Evolutionary conservation across 495 filamentous ascomycete species (phyloP).

Genomic region (Penicillium bovifimosum): DNA sequence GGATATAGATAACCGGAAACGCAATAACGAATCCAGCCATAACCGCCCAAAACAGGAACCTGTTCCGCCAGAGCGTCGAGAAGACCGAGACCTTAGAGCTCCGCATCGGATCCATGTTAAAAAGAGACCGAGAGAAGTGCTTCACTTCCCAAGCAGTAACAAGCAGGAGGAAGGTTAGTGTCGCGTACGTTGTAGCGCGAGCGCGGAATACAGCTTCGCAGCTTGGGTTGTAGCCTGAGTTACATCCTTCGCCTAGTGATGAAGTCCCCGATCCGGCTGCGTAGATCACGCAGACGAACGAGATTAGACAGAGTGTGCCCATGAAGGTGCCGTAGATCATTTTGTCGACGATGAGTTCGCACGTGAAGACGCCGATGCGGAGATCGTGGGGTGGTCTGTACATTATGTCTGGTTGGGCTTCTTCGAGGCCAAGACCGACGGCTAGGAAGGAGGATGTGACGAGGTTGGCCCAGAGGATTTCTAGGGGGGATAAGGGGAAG

Average conservation of each 20-base stretch:
- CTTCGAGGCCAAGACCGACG: slow-evolving; percentile 68
- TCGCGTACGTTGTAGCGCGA: slow-evolving; percentile 69
- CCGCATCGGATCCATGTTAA: slow-evolving; percentile 55
- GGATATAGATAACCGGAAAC: slow-evolving; percentile 71
- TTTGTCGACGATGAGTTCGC: slow-evolving; percentile 67
- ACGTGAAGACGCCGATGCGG: slow-evolving; percentile 63
- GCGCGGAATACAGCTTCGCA: slow-evolving; percentile 69
- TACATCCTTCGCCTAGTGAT: slow-evolving; percentile 61
- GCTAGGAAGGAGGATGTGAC: slow-evolving; percentile 70
- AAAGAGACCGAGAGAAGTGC: slow-evolving; percentile 61
- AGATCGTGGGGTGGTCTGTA: slow-evolving; percentile 63
- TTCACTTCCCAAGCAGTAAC: slow-evolving; percentile 75
- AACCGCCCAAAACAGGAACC: slow-evolving; percentile 70
- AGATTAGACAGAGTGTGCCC: slow-evolving; percentile 59
- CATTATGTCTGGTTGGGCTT: slow-evolving; percentile 63
- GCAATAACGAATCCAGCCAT: slow-evolving; percentile 59
- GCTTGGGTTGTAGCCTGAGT: slow-evolving; percentile 46
- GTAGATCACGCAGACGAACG: slow-evolving; percentile 66
- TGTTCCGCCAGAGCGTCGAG: slow-evolving; percentile 62
- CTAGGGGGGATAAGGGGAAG: slow-evolving; percentile 68
- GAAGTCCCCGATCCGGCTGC: slow-evolving; percentile 53
- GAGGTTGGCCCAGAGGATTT: slow-evolving; percentile 78
- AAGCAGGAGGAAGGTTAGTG: slow-evolving; percentile 67
- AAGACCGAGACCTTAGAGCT: slow-evolving; percentile 48
- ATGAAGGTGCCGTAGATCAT: slow-evolving; percentile 66